Evolutionary conservation across 345 rosid species (phyloP).

Genomic region (Dimocarpus longan): DNA sequence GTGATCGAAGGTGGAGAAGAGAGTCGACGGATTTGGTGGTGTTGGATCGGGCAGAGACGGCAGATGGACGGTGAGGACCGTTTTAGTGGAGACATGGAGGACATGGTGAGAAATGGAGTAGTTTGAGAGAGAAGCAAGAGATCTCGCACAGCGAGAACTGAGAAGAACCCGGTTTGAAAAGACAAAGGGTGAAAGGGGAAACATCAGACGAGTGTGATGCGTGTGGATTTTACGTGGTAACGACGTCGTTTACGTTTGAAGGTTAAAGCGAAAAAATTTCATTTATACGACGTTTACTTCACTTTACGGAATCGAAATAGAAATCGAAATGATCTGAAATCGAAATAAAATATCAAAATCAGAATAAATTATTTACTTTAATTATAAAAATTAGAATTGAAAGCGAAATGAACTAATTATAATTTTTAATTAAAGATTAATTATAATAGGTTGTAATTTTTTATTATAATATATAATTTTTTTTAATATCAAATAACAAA

Average conservation of each 20-base stretch:
- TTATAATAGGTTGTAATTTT: no score
- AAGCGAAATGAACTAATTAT: no score
- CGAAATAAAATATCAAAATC: no score
- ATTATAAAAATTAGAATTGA: no score
- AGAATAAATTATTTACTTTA: no score
- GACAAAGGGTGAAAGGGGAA: background rate
- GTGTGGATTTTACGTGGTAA: background rate
- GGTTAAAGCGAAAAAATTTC: background rate
- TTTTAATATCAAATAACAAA: no score
- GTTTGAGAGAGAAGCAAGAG: background rate
- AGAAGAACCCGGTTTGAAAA: background rate
- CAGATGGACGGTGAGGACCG: slow-evolving; percentile 45
- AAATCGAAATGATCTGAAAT: no score
- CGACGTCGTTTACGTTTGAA: background rate
- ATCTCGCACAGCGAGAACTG: no score
- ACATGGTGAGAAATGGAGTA: slow-evolving; percentile 31
- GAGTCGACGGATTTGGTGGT: slow-evolving; percentile 43
- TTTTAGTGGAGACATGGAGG: slow-evolving; percentile 35
- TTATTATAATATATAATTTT: no score
- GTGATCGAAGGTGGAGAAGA: slow-evolving; percentile 31
- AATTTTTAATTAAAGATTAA: no score
- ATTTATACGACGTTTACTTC: no score
- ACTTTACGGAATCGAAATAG: no score
- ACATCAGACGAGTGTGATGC: background rate
- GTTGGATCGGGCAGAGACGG: slow-evolving; percentile 44